These are phyloP conservation scores for Candida schatavii DNA, from an alignment of 805 yeast species.

Conservation along the genomic window DNA sequence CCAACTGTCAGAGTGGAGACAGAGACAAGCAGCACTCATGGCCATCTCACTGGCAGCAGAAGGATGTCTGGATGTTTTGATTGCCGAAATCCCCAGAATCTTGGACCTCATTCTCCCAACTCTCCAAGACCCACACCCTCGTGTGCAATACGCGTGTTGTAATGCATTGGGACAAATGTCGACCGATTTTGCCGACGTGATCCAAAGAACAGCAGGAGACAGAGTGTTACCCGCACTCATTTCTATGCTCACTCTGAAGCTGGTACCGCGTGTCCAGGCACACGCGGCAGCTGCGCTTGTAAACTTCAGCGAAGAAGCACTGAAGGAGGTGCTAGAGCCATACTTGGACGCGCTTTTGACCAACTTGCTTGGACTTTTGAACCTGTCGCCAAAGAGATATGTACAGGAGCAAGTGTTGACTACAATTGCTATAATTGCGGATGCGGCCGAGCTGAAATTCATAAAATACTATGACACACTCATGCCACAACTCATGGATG, in stretches of 20 bases:
- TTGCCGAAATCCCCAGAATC: slow-evolving; percentile 75
- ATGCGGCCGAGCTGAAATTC: slow-evolving; percentile 87
- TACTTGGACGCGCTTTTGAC: slow-evolving; percentile 78
- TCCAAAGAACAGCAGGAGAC: slow-evolving; percentile 78
- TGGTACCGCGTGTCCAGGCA: slow-evolving; percentile 91
- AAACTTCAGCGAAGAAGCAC: slow-evolving; percentile 89
- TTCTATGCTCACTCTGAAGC: slow-evolving; percentile 66
- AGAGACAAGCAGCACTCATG: slow-evolving; percentile 95
- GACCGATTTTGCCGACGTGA: slow-evolving; percentile 88
- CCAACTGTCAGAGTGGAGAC: slow-evolving; percentile 78
- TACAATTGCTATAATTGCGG: slow-evolving; percentile 95
- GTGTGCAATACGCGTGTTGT: slow-evolving; percentile 97
- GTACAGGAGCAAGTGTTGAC: slow-evolving; percentile 97
- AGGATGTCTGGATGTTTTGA: slow-evolving; percentile 89
- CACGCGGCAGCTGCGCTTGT: slow-evolving; percentile 99
- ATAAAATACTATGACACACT: slow-evolving; percentile 89
- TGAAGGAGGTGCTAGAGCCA: slow-evolving; percentile 87
- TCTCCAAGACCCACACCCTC: slow-evolving; percentile 81
- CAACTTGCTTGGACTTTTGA: slow-evolving; percentile 70
- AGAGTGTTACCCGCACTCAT: slow-evolving; percentile 85
- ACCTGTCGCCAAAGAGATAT: slow-evolving; percentile 75
- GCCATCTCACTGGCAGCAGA: slow-evolving; percentile 96
- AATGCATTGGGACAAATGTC: slow-evolving; percentile 96
- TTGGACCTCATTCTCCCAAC: slow-evolving; percentile 83
- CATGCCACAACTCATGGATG: slow-evolving; percentile 84